A percentile compares a stretch with the other conserved stretches of the same genome.
phyloP scores from a whole-genome alignment of 768 basidiomycete species.

The Termitomyces sp. region DNA sequence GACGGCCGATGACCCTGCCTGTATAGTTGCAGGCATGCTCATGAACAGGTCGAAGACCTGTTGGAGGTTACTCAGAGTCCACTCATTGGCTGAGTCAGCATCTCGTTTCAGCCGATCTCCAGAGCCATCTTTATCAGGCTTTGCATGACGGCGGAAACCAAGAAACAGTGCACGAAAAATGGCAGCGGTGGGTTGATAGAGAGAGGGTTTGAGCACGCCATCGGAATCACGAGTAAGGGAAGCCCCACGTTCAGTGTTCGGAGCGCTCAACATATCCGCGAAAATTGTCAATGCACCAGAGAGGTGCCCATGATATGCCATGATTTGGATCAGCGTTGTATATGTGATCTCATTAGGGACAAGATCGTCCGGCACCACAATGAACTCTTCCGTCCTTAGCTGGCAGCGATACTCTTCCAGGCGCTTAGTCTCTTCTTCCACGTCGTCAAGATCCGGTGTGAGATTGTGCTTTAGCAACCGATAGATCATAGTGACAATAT shows the following conservation, averaged over 20 bases:
- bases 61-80: constrained; percentile 55
- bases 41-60: constrained; percentile 60
- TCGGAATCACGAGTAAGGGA: constrained; percentile 21
- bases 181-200: constrained; percentile 39
- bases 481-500: constrained; percentile 59
- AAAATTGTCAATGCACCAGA: constrained; percentile 49
- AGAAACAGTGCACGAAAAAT: constrained; percentile 72
- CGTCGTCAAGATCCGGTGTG: constrained; percentile 27
- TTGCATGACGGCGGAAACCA: constrained; percentile 64
- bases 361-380: constrained; percentile 36
- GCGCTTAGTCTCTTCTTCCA: constrained; percentile 20
- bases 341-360: constrained; percentile 66
- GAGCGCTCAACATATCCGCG: constrained; percentile 57
- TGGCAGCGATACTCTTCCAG: constrained; percentile 26
- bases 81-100: constrained; percentile 21
- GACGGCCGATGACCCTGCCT: constrained; percentile 40
- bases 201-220: constrained; percentile 19
- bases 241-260: constrained; percentile 31
- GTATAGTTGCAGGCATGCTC: constrained; percentile 37
- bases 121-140: constrained; percentile 10
- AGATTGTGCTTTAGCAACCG: constrained; percentile 53
- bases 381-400: constrained; percentile 38
- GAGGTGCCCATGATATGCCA: constrained; percentile 70
- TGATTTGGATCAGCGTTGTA: constrained; percentile 59
- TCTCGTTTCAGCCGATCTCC: not conserved